Evolutionary conservation across 495 filamentous ascomycete species (phyloP).

Genomic region (Evernia prunastri): DNA sequence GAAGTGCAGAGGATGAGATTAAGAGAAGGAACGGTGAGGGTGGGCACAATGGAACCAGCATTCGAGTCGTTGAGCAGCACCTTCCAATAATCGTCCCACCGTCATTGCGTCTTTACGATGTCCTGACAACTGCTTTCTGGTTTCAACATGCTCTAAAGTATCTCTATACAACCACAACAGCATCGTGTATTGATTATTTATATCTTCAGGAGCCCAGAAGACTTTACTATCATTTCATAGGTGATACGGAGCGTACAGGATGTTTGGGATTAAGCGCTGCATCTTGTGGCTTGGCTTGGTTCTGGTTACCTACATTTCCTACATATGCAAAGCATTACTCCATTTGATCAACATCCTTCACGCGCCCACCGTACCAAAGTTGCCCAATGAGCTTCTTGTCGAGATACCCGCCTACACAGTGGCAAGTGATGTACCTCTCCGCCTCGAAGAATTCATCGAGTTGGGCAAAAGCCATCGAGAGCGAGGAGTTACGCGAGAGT

Average conservation of each 20-base stretch:
- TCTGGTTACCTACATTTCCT: neutral
- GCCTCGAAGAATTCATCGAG: neutral
- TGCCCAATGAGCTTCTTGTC: neutral
- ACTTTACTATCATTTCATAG: neutral
- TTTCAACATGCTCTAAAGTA: neutral
- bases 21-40: too few species aligned
- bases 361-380: neutral
- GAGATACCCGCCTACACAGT: neutral
- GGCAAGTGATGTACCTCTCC: neutral
- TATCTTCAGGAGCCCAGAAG: neutral
- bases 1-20: too few species aligned
- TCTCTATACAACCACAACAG: neutral
- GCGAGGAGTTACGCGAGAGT: too few species aligned
- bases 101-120: too few species aligned
- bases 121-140: neutral
- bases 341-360: neutral
- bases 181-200: neutral
- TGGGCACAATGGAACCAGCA: too few species aligned
- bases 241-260: too few species aligned
- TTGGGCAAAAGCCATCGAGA: neutral
- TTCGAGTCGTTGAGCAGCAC: too few species aligned
- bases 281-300: neutral
- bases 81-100: too few species aligned
- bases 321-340: neutral
- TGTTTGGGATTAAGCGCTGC: neutral